Conservation (phyloP, 2,329 filamentous ascomycete species). For the Fusarium siculi region DNA sequence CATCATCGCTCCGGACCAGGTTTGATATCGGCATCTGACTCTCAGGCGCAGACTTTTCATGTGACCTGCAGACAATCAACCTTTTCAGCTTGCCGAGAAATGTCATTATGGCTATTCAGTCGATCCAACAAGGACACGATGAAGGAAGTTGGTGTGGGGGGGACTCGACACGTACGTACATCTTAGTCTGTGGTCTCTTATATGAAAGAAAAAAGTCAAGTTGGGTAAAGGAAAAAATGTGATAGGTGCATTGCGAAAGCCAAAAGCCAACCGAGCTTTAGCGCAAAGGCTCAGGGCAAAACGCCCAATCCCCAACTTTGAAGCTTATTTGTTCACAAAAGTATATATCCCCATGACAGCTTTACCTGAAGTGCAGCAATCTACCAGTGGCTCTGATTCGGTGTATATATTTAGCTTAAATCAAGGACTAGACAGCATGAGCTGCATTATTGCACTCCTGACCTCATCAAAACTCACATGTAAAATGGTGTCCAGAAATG, state of each 20-base stretch:
- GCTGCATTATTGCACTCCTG: background rate
- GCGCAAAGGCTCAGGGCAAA: background rate
- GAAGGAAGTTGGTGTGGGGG: rapidly evolving
- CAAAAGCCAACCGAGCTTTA: background rate
- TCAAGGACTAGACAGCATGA: background rate
- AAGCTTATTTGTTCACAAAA: background rate
- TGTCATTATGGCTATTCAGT: rapidly evolving
- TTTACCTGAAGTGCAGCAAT: too few species aligned
- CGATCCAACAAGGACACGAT: rapidly evolving
- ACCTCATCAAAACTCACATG: too few species aligned
- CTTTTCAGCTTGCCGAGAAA: background rate
- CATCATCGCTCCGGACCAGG: rapidly evolving
- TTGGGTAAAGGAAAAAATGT: too few species aligned
- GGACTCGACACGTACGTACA: too few species aligned
- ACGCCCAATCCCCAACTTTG: background rate
- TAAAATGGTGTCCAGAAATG: rapidly evolving
- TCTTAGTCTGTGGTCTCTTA: rapidly evolving
- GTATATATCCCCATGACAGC: background rate
- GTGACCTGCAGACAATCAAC: background rate
- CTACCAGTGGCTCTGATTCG: too few species aligned
- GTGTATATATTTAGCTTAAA: rapidly evolving
- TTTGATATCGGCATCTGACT: too few species aligned
- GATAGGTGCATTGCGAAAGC: rapidly evolving
- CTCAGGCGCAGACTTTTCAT: background rate
- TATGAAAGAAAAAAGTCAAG: rapidly evolving